A percentile compares a stretch with the other conserved stretches of the same genome.
These are phyloP conservation scores for Teunomyces panamensis DNA, from an alignment of 805 yeast genomes.

Conservation along the genomic window DNA sequence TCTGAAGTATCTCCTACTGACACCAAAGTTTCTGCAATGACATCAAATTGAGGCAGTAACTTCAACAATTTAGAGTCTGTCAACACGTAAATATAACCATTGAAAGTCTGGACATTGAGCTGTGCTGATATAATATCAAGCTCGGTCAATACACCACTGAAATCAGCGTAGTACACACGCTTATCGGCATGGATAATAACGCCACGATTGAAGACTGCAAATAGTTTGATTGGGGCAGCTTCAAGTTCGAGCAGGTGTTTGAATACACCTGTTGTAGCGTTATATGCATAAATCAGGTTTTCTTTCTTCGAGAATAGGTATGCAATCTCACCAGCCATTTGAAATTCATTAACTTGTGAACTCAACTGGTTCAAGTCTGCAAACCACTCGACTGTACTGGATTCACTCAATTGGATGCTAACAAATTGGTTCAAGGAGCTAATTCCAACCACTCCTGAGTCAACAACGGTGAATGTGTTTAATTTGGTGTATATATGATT, in stretches of 20 bases:
- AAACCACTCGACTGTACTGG: conserved; percentile 13
- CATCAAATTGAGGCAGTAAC: conserved; percentile 6
- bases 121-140: background rate
- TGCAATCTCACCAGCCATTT: conserved; percentile 8
- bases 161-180: conserved; percentile 10
- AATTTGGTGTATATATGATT: conserved; percentile 19
- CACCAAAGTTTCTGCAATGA: background rate
- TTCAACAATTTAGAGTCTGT: conserved; percentile 7
- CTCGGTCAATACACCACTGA: conserved; percentile 11
- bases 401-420: conserved; percentile 6
- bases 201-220: conserved; percentile 12
- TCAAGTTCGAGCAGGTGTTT: conserved; percentile 6
- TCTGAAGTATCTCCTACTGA: conserved; percentile 6
- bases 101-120: conserved; percentile 6
- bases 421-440: conserved; percentile 13
- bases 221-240: conserved; percentile 7
- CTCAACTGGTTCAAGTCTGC: conserved; percentile 14
- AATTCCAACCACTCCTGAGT: conserved; percentile 18
- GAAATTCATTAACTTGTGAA: conserved; percentile 1
- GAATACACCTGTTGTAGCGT: conserved; percentile 13
- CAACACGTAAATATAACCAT: conserved; percentile 14
- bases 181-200: background rate
- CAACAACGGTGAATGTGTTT: conserved; percentile 3
- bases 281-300: conserved; percentile 10
- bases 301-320: conserved; percentile 12